These are phyloP conservation scores for Acarospora socialis DNA, from an alignment of 2,329 filamentous ascomycete species.

Conservation along the genomic window DNA sequence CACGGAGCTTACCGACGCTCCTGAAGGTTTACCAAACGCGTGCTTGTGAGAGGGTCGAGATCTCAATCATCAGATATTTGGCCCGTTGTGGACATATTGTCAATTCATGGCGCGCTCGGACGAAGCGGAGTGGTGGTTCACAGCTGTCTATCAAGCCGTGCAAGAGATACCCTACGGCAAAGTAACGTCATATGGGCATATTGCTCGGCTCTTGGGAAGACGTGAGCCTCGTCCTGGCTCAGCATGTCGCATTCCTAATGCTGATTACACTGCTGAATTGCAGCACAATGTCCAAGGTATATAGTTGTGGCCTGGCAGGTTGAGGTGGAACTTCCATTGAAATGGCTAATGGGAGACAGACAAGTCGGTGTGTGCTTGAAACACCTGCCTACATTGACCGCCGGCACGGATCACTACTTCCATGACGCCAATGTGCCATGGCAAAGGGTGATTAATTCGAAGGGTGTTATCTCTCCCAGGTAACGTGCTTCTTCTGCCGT, in stretches of 20 bases:
- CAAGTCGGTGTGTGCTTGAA: slow-evolving; percentile 89
- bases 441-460: slow-evolving; percentile 85
- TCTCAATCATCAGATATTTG: no score
- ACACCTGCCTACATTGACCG: slow-evolving; percentile 48
- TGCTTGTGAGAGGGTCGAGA: no score
- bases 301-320: slow-evolving; percentile 3
- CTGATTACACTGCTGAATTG: neutral
- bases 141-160: slow-evolving; percentile 65
- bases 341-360: slow-evolving; percentile 43
- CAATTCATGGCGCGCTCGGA: slow-evolving; percentile 35
- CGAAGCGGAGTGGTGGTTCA: slow-evolving; percentile 35
- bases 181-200: slow-evolving; percentile 75
- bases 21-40: no score
- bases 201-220: slow-evolving; percentile 46
- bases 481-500: slow-evolving; percentile 27
- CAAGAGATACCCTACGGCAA: slow-evolving; percentile 71
- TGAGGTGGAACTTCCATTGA: neutral
- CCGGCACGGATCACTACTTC: slow-evolving; percentile 38
- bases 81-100: no score
- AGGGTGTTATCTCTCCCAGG: slow-evolving; percentile 75
- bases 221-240: slow-evolving; percentile 30
- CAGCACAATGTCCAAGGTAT: slow-evolving; percentile 35
- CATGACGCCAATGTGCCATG: slow-evolving; percentile 74
- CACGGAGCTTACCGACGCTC: no score
- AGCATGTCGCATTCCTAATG: neutral